These are phyloP conservation scores for Pseudopyricularia javanii DNA, from an alignment of 2,329 filamentous ascomycete species.

Conservation along the genomic window DNA sequence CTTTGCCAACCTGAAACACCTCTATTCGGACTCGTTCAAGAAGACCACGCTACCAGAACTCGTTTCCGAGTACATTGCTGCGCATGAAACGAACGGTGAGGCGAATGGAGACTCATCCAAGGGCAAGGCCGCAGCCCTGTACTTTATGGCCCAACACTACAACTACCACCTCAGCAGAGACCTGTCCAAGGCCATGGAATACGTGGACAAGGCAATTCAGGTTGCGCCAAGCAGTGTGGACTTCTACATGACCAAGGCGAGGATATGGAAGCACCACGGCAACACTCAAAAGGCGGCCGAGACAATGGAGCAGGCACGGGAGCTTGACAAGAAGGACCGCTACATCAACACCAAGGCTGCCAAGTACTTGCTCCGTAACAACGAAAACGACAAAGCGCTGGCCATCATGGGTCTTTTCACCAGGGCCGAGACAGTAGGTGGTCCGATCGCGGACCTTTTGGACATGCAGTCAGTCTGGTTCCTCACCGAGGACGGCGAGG, in stretches of 20 bases:
- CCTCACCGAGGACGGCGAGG: constrained; percentile 86
- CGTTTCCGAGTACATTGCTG: constrained; percentile 63
- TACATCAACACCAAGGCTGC: constrained; percentile 98
- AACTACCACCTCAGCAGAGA: constrained; percentile 84
- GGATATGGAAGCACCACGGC: constrained; percentile 86
- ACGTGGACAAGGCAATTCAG: constrained; percentile 72
- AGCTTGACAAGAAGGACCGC: constrained; percentile 77
- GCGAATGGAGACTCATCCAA: constrained; percentile 33
- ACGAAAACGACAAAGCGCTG: constrained; percentile 76
- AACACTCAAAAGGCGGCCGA: constrained; percentile 69
- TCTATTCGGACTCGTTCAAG: constrained; percentile 72
- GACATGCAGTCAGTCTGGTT: constrained; percentile 99
- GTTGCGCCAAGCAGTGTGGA: constrained; percentile 73
- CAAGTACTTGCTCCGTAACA: constrained; percentile 90
- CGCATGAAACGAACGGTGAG: constrained; percentile 27
- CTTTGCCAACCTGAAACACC: constrained; percentile 90
- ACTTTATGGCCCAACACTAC: constrained; percentile 95
- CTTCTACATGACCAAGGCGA: constrained; percentile 88
- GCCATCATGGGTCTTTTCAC: constrained; percentile 92
- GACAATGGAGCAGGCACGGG: constrained; percentile 77
- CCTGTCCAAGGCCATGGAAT: constrained; percentile 67
- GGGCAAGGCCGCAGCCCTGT: constrained; percentile 71
- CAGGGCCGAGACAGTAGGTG: constrained; percentile 75
- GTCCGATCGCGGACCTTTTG: constrained; percentile 78
- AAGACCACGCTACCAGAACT: constrained; percentile 63